These are phyloP conservation scores for Crithidia fasciculata DNA, from an alignment of 208 protist genomes.

Conservation along the genomic window DNA sequence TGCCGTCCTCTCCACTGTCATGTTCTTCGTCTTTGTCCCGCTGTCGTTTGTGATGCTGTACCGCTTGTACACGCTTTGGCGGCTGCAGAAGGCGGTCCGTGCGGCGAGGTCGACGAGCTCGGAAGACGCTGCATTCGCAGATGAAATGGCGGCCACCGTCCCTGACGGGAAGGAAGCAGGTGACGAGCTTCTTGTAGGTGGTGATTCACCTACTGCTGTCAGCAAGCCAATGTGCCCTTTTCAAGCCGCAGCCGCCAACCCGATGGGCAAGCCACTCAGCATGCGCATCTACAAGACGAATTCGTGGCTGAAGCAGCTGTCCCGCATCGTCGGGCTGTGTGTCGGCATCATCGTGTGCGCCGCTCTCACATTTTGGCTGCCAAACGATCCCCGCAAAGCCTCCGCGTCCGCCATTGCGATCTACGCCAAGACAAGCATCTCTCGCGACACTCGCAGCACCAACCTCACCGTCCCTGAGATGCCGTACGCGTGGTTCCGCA, in stretches of 20 bases:
- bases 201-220: background rate
- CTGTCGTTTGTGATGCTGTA: conserved; percentile 19
- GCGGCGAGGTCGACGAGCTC: background rate
- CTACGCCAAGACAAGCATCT: conserved; percentile 20
- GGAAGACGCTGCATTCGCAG: background rate
- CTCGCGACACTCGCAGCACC: background rate
- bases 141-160: background rate
- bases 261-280: conserved; percentile 13
- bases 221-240: background rate
- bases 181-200: background rate
- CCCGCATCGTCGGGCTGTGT: conserved; percentile 21
- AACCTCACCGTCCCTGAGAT: conserved; percentile 48
- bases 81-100: conserved; percentile 18
- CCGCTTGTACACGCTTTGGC: conserved; percentile 17
- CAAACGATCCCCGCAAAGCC: conserved; percentile 48
- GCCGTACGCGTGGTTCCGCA: conserved; percentile 47
- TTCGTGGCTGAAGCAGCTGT: conserved; percentile 9
- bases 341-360: conserved; percentile 31
- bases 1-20: background rate
- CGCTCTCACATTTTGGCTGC: conserved; percentile 51
- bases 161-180: background rate
- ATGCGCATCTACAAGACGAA: conserved; percentile 10
- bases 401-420: conserved; percentile 28
- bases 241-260: conserved; percentile 3
- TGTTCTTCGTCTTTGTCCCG: conserved; percentile 19